Evolutionary conservation across 2,329 filamentous ascomycete species (phyloP).

Genomic region (Monosporascus sp.): DNA sequence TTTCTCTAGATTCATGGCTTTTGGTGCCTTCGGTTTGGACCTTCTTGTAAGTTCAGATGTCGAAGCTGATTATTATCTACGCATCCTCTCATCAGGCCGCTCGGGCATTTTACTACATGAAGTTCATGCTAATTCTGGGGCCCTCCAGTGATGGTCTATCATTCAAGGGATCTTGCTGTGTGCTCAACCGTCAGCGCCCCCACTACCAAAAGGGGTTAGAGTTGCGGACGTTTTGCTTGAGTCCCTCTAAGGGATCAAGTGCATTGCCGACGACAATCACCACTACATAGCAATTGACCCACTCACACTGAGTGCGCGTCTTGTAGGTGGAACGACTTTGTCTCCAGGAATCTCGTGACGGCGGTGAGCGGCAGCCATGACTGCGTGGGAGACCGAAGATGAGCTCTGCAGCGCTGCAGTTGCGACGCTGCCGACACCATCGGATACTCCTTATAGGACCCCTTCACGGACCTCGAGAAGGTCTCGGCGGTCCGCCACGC

Average conservation of each 20-base stretch:
- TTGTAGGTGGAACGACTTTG: constrained; percentile 4
- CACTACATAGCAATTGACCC: constrained; percentile 5
- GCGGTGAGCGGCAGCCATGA: constrained; percentile 34
- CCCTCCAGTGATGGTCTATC: not conserved
- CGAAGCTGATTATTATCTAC: not conserved
- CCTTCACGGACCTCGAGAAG: constrained; percentile 58
- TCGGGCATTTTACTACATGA: not conserved
- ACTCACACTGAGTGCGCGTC: not conserved
- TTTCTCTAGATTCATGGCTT: not conserved
- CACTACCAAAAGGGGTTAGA: constrained; percentile 13
- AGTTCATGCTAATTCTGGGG: not conserved
- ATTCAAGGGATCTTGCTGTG: not conserved
- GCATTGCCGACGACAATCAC: constrained; percentile 7
- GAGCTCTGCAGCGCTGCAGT: constrained; percentile 52
- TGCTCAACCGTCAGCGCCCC: not conserved
- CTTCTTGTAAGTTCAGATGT: not conserved
- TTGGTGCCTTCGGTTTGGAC: not conserved
- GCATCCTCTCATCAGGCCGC: not conserved
- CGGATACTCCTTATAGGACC: constrained; percentile 66
- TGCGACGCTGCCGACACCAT: constrained; percentile 62
- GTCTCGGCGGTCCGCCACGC: constrained; percentile 63
- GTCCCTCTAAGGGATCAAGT: constrained; percentile 13
- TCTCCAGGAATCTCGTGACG: constrained; percentile 8
- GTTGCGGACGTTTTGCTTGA: constrained; percentile 11
- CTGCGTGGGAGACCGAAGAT: constrained; percentile 58